Evolutionary conservation across 106 monocot genomes (phyloP).

Genomic region (Platanthera zijinensis): DNA sequence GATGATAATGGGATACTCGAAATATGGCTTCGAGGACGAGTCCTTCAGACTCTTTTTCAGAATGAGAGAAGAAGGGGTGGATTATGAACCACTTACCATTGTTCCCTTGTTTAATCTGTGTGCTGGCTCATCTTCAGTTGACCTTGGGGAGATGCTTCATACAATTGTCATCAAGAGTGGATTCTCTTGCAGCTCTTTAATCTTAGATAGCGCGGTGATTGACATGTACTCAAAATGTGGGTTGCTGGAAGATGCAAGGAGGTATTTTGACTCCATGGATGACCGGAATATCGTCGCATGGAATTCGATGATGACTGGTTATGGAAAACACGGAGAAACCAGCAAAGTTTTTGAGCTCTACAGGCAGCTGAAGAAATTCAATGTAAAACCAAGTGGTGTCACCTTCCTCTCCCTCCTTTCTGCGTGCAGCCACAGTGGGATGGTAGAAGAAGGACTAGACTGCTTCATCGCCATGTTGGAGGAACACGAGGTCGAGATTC

Average conservation of each 20-base stretch:
- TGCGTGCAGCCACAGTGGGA: slow-evolving; percentile 37
- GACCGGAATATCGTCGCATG: slow-evolving; percentile 22
- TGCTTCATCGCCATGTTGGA: slow-evolving; percentile 23
- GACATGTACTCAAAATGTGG: slow-evolving; percentile 37
- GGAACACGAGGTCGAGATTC: slow-evolving; percentile 14
- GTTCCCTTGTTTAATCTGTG: slow-evolving; percentile 5
- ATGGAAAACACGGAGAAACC: slow-evolving; percentile 24
- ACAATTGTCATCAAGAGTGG: slow-evolving; percentile 2
- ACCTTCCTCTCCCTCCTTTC: slow-evolving; percentile 28
- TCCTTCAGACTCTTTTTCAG: slow-evolving; percentile 16
- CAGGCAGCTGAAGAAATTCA: slow-evolving; percentile 16
- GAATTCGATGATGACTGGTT: slow-evolving; percentile 28
- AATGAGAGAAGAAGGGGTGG: slow-evolving; percentile 15
- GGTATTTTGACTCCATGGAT: slow-evolving; percentile 11
- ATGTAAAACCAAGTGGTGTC: slow-evolving; percentile 22
- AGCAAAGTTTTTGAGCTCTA: slow-evolving; percentile 16
- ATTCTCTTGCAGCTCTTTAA: neutral
- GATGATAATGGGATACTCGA: slow-evolving; percentile 19
- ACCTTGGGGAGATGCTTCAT: neutral
- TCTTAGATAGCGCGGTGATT: slow-evolving; percentile 6
- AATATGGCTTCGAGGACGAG: slow-evolving; percentile 15
- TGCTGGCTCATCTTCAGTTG: neutral
- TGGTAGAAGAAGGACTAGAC: slow-evolving; percentile 23
- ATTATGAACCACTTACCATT: neutral
- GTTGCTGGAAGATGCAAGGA: slow-evolving; percentile 16